Conservation (phyloP, 768 basidiomycete species). For the Filobasidium wieringae region DNA sequence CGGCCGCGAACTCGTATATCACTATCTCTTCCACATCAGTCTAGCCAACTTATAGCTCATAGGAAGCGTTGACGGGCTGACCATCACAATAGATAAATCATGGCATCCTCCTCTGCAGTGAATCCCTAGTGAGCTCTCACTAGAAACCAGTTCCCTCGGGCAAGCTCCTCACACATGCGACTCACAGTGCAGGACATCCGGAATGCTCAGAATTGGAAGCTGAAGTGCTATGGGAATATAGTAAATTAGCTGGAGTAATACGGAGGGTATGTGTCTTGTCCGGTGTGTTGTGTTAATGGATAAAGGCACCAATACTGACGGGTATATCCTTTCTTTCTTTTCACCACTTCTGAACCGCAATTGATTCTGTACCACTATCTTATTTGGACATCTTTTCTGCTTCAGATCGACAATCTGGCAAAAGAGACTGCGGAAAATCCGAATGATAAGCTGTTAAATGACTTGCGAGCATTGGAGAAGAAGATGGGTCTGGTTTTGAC, state of each 20-base stretch:
- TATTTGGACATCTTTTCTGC: not conserved
- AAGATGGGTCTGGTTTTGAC: slow-evolving; percentile 94
- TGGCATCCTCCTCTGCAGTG: too few relatives aligned
- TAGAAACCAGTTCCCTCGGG: too few relatives aligned
- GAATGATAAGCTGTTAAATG: slow-evolving; percentile 61
- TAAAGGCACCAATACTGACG: not conserved
- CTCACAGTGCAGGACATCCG: slow-evolving; percentile 51
- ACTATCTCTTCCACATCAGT: too few relatives aligned
- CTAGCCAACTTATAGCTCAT: too few relatives aligned
- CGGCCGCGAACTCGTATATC: too few relatives aligned
- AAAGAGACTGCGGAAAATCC: slow-evolving; percentile 60
- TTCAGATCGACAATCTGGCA: slow-evolving; percentile 41
- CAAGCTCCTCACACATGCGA: too few relatives aligned
- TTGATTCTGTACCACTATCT: not conserved
- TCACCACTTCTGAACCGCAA: not conserved
- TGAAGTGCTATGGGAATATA: slow-evolving; percentile 84
- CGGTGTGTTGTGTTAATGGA: not conserved
- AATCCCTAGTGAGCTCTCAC: too few relatives aligned
- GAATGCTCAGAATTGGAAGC: slow-evolving; percentile 58
- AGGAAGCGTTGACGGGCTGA: too few relatives aligned
- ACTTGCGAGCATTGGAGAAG: slow-evolving; percentile 69
- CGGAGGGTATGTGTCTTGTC: slow-evolving; percentile 50
- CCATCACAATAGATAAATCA: too few relatives aligned
- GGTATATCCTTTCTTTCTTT: not conserved
- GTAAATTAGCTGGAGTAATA: slow-evolving; percentile 68